Conservation (phyloP, 2,329 filamentous ascomycete species). For the Dothiorella sarmentorum region DNA sequence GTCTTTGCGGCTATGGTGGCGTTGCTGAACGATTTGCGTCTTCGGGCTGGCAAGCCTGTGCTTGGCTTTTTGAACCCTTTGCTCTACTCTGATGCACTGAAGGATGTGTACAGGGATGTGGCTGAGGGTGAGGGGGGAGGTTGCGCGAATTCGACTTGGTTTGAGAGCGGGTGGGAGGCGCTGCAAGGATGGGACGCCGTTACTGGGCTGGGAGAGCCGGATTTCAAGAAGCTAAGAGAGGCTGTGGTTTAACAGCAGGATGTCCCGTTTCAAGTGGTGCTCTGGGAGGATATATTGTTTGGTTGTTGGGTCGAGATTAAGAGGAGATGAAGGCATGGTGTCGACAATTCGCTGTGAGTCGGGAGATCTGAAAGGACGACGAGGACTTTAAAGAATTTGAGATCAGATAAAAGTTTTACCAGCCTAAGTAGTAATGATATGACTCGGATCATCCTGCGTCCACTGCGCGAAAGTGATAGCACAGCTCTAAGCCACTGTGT, state of each 20-base stretch:
- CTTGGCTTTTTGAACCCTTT: conserved; percentile 54
- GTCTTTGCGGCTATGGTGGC: conserved; percentile 26
- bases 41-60: conserved; percentile 44
- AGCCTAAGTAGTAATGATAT: too few species aligned
- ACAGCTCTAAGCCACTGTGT: too few species aligned
- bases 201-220: conserved; percentile 48
- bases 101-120: conserved; percentile 40
- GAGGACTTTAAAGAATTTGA: too few species aligned
- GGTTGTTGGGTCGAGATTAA: too few species aligned
- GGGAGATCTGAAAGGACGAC: too few species aligned
- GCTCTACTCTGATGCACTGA: conserved; percentile 34
- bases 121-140: conserved; percentile 31
- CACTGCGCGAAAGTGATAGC: too few species aligned
- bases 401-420: too few species aligned
- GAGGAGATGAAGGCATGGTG: too few species aligned
- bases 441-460: too few species aligned
- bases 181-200: conserved; percentile 48
- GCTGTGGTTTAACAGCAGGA: not conserved
- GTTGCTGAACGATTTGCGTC: conserved; percentile 48
- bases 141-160: conserved; percentile 21
- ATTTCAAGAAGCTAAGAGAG: conserved; percentile 34
- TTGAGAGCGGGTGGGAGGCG: conserved; percentile 37
- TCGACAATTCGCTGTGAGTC: too few species aligned
- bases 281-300: too few species aligned
- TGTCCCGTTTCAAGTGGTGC: too few species aligned